Percentiles rank a stretch among this genome's conserved stretches.
phyloP scores from a whole-genome alignment of 2,329 filamentous ascomycete species.

The Herpotrichia juniperi region DNA sequence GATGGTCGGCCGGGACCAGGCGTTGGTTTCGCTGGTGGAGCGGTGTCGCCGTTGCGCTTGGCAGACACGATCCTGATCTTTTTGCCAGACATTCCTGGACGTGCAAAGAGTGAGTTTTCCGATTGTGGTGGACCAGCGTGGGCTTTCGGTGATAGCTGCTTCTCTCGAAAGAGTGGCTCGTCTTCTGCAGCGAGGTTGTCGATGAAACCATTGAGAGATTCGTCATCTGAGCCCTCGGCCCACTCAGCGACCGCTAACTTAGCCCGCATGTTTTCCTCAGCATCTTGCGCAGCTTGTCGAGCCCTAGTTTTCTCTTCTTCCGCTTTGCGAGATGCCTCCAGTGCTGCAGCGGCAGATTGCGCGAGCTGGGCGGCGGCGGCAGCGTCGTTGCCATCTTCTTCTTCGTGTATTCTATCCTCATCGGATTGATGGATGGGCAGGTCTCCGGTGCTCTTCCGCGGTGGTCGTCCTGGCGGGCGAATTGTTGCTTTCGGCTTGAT shows the following conservation, averaged over 20 bases:
- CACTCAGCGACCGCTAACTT: conserved; percentile 42
- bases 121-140: conserved; percentile 23
- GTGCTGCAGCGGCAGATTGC: conserved; percentile 23
- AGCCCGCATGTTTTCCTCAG: conserved; percentile 40
- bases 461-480: conserved; percentile 30
- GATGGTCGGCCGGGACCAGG: conserved; percentile 19
- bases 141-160: conserved; percentile 5
- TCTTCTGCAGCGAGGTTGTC: conserved; percentile 29
- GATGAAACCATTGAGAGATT: conserved; percentile 34
- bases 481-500: conserved; percentile 29
- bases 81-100: conserved; percentile 37
- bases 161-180: conserved; percentile 16
- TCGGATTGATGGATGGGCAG: conserved; percentile 29
- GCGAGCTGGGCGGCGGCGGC: conserved; percentile 30
- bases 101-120: conserved; percentile 34
- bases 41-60: conserved; percentile 20
- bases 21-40: conserved; percentile 13
- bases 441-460: conserved; percentile 31
- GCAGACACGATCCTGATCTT: conserved; percentile 43
- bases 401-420: not conserved
- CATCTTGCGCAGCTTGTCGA: conserved; percentile 33
- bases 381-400: conserved; percentile 30
- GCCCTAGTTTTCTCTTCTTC: conserved; percentile 23
- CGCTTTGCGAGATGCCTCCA: conserved; percentile 7
- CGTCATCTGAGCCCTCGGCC: conserved; percentile 30